Percentiles rank a stretch among this genome's conserved stretches.
phyloP scores from a whole-genome alignment of 2,329 filamentous ascomycete species.

The Curvularia sp. region DNA sequence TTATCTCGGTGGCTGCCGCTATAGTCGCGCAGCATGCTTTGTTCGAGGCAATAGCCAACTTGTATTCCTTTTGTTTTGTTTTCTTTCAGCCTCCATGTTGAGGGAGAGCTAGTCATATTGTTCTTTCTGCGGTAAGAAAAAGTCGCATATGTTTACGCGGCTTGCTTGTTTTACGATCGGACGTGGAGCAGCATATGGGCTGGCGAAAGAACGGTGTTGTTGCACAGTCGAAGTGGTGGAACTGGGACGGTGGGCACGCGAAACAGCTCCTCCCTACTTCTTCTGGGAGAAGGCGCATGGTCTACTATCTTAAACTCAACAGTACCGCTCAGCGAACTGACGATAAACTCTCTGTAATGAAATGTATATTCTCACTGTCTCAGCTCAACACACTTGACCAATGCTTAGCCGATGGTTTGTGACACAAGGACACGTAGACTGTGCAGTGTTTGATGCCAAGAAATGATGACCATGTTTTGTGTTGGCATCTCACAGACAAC shows the following conservation, averaged over 20 bases:
- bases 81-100: conserved; percentile 1
- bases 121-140: conserved; percentile 6
- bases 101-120: conserved; percentile 14
- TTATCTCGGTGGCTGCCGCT: conserved; percentile 4
- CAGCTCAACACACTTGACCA: conserved; percentile 4
- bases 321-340: conserved; percentile 9
- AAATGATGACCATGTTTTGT: neutral
- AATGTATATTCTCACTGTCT: conserved; percentile 20
- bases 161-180: conserved; percentile 6
- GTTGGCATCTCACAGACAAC: neutral
- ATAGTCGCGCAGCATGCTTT: conserved; percentile 5
- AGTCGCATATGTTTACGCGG: conserved; percentile 15
- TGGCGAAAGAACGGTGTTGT: conserved; percentile 1
- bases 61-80: conserved; percentile 2
- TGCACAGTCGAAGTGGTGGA: neutral
- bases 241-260: neutral
- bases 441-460: neutral
- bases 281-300: conserved; percentile 3
- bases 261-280: neutral
- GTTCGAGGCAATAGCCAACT: conserved; percentile 1
- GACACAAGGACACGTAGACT: neutral
- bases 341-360: conserved; percentile 19
- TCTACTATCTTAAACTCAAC: conserved; percentile 10
- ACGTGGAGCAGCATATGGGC: conserved; percentile 1
- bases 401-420: neutral